A percentile compares a stretch with the other conserved stretches of the same genome.
Evolutionary conservation across 164 flowering plant species (phyloP).

Genomic region (Buxus sempervirens): DNA sequence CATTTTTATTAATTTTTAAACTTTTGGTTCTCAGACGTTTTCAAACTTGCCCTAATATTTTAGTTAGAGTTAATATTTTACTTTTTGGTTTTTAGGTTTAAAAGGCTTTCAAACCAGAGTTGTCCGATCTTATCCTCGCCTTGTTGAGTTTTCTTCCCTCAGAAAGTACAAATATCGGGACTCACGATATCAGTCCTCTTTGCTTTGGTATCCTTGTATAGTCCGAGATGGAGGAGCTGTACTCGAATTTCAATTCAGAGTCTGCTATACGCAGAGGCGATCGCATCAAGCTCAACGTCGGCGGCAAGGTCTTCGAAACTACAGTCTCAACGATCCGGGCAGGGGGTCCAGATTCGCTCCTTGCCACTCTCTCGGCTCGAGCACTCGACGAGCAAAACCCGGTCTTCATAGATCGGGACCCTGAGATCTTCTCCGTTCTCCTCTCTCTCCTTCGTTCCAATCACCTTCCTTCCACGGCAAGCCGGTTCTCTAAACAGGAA

Average conservation of each 20-base stretch:
- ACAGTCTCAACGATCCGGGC: slow-evolving; percentile 59
- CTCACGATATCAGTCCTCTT: no score
- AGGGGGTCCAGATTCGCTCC: slow-evolving; percentile 77
- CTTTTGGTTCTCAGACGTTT: no score
- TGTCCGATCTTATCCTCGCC: no score
- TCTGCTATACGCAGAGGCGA: slow-evolving; percentile 8
- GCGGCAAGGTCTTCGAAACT: slow-evolving; percentile 89
- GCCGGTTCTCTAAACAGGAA: slow-evolving; percentile 66
- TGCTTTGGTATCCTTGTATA: no score
- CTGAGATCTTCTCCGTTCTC: slow-evolving; percentile 80
- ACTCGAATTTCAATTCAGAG: slow-evolving; percentile 13
- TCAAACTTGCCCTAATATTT: no score
- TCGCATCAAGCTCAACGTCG: slow-evolving; percentile 88
- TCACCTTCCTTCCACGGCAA: slow-evolving; percentile 62
- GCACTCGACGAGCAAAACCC: slow-evolving; percentile 28
- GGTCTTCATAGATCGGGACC: slow-evolving; percentile 91
- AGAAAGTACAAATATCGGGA: no score
- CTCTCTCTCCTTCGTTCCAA: slow-evolving; percentile 79
- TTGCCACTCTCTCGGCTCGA: slow-evolving; percentile 51
- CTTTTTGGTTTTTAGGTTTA: no score
- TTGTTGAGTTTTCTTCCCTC: no score
- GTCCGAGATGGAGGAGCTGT: slow-evolving; percentile 17
- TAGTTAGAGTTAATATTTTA: no score
- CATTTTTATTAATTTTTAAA: no score
- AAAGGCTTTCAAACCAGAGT: no score